Evolutionary conservation across 768 basidiomycete species (phyloP).

Genomic region (Panaeolus cyanescens): DNA sequence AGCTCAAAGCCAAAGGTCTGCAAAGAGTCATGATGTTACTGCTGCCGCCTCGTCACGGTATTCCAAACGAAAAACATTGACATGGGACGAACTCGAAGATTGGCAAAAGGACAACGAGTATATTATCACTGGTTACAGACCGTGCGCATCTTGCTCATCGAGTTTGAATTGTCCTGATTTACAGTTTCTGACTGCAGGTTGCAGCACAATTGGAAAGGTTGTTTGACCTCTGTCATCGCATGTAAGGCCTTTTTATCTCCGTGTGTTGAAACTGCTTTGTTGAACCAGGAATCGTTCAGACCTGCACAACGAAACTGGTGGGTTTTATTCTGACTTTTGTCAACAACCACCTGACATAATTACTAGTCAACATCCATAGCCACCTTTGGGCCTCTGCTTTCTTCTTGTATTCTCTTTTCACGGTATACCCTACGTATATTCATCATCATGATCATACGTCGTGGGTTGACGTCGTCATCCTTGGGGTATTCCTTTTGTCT

Average conservation of each 20-base stretch:
- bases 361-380: slow-evolving; percentile 81
- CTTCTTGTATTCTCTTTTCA: slow-evolving; percentile 56
- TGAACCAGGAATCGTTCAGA: slow-evolving; percentile 42
- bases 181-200: slow-evolving; percentile 37
- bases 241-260: slow-evolving; percentile 45
- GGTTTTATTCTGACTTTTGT: slow-evolving; percentile 13
- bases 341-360: slow-evolving; percentile 12
- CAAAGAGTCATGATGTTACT: no score
- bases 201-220: slow-evolving; percentile 63
- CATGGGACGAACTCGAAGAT: slow-evolving; percentile 61
- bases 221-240: slow-evolving; percentile 61
- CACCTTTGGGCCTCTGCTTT: slow-evolving; percentile 73
- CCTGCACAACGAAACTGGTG: slow-evolving; percentile 79
- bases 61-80: slow-evolving; percentile 27
- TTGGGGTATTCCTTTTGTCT: slow-evolving; percentile 66
- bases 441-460: slow-evolving; percentile 52
- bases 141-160: slow-evolving; percentile 38
- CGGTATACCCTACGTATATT: slow-evolving; percentile 55
- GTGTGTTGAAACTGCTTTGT: slow-evolving; percentile 14
- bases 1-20: not conserved
- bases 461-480: slow-evolving; percentile 60
- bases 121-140: slow-evolving; percentile 69
- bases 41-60: no score
- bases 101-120: slow-evolving; percentile 80
- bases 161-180: not conserved